phyloP scores from a whole-genome alignment of 2,329 filamentous ascomycete species.

The Plenodomus tracheiphilus region DNA sequence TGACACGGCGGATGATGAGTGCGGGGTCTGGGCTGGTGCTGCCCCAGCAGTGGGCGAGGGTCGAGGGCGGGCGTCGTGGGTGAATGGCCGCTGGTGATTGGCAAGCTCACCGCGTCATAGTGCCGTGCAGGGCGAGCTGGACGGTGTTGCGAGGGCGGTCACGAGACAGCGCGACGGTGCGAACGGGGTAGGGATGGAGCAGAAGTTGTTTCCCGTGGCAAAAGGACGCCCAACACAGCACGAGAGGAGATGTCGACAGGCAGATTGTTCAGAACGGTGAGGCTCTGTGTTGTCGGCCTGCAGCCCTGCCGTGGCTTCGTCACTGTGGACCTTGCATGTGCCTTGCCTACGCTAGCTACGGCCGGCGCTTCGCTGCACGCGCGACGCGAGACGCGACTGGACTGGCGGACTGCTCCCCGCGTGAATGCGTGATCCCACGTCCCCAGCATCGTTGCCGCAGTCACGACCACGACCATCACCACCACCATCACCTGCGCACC shows the following conservation, averaged over 20 bases:
- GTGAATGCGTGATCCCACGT: constrained; percentile 13
- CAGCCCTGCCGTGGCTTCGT: constrained; percentile 19
- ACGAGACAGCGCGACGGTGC: no score
- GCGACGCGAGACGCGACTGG: constrained; percentile 10
- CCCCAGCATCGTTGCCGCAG: constrained; percentile 4
- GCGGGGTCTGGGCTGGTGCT: constrained; percentile 8
- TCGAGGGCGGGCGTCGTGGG: constrained; percentile 25
- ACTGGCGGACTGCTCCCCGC: background rate
- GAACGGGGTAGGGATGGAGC: no score
- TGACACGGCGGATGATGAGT: constrained; percentile 27
- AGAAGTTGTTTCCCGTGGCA: no score
- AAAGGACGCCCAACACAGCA: no score
- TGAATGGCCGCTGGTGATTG: constrained; percentile 35
- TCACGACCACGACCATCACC: constrained; percentile 6
- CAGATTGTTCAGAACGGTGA: no score
- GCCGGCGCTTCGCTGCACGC: constrained; percentile 11
- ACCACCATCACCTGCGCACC: constrained; percentile 1
- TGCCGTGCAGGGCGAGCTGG: background rate
- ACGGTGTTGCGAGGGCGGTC: background rate
- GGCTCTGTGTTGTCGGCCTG: no score
- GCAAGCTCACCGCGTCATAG: constrained; percentile 26
- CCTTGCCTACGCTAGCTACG: constrained; percentile 23
- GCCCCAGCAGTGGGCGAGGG: constrained; percentile 2
- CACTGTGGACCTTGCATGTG: constrained; percentile 19
- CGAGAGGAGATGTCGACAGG: no score